Evolutionary conservation across 148 eudicot genomes (phyloP).

Genomic region (Cornus florida): DNA sequence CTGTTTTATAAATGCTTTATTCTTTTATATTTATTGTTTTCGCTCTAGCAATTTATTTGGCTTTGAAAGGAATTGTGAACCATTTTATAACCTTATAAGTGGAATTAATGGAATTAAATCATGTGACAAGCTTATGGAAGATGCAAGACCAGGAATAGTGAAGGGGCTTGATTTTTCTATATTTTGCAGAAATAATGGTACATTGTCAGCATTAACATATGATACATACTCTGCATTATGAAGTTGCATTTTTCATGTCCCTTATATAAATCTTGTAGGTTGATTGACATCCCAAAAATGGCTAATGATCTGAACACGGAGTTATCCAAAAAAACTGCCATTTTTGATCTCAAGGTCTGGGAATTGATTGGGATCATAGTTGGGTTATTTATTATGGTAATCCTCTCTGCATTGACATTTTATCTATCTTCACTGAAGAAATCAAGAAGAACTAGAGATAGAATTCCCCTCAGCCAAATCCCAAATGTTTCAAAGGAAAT

Average conservation of each 20-base stretch:
- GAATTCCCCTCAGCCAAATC: constrained; percentile 48
- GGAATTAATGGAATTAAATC: neutral
- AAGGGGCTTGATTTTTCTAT: no score
- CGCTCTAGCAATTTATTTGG: constrained; percentile 1
- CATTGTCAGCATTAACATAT: neutral
- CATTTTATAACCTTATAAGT: neutral
- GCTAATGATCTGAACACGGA: constrained; percentile 41
- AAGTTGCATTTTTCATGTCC: constrained; percentile 1
- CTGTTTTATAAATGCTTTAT: neutral
- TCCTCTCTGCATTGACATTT: constrained; percentile 39
- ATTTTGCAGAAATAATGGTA: no score
- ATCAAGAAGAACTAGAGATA: constrained; percentile 37
- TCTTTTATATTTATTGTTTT: neutral
- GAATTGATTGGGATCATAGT: constrained; percentile 52
- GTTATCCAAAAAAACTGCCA: constrained; percentile 33
- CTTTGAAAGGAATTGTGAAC: neutral
- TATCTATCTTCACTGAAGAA: constrained; percentile 60
- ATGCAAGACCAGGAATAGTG: neutral
- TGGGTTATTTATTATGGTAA: constrained; percentile 44
- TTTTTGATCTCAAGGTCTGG: constrained; percentile 63
- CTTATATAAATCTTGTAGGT: constrained; percentile 23
- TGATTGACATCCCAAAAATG: constrained; percentile 32
- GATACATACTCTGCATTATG: neutral
- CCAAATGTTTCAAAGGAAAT: constrained; percentile 64
- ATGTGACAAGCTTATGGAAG: neutral